Evolutionary conservation across 805 yeast species (phyloP).

Genomic region (Saturnispora hagleri): DNA sequence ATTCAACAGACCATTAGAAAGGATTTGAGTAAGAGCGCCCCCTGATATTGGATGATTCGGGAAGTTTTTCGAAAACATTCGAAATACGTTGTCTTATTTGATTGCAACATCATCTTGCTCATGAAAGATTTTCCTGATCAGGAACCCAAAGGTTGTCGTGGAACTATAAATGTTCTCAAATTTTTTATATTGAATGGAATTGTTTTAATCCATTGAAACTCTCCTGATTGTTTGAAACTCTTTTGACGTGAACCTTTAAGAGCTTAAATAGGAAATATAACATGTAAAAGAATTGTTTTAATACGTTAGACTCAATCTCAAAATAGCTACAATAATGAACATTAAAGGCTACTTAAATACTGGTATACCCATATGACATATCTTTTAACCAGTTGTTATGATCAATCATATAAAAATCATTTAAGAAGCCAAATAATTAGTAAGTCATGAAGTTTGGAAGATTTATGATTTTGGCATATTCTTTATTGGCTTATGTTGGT

Average conservation of each 20-base stretch:
- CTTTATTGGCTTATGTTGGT: not conserved
- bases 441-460: not conserved
- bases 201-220: too few relatives aligned
- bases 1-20: too few relatives aligned
- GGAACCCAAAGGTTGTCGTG: not conserved
- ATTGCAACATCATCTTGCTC: too few relatives aligned
- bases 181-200: not conserved
- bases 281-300: not conserved
- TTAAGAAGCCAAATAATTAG: not conserved
- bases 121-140: not conserved
- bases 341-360: not conserved
- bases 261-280: constrained; percentile 1
- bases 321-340: not conserved
- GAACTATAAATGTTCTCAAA: not conserved
- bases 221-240: not conserved
- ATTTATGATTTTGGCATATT: not conserved
- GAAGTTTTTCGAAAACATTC: too few relatives aligned
- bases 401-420: not conserved
- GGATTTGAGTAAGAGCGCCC: too few relatives aligned
- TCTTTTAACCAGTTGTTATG: not conserved
- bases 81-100: too few relatives aligned
- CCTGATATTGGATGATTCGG: too few relatives aligned
- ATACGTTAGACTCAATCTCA: not conserved
- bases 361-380: not conserved
- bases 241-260: not conserved